Evolutionary conservation across 371 early-diverging fungal genomes (phyloP).

Genomic region (Sporodiniella umbellata): DNA sequence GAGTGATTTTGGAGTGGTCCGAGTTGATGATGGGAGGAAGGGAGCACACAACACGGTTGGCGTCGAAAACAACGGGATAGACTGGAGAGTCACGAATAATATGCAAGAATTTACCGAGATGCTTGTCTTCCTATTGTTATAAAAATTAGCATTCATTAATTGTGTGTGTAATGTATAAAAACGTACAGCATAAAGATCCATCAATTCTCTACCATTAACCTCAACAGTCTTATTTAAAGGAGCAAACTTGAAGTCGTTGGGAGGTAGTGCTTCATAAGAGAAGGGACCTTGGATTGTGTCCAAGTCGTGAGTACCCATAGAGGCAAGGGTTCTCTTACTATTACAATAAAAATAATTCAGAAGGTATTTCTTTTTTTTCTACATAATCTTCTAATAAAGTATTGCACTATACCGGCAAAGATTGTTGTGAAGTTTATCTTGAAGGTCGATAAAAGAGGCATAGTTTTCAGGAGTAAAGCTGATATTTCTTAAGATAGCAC

Average conservation of each 20-base stretch:
- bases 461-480: slow-evolving; percentile 83
- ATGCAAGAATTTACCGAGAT: slow-evolving; percentile 89
- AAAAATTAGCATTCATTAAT: too few species aligned
- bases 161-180: too few species aligned
- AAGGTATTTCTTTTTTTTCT: too few species aligned
- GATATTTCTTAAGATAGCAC: slow-evolving; percentile 93
- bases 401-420: slow-evolving; percentile 79
- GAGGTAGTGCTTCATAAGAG: slow-evolving; percentile 90
- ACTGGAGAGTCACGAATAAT: slow-evolving; percentile 91
- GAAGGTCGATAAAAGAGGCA: slow-evolving; percentile 97
- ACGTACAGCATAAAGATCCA: slow-evolving; percentile 82
- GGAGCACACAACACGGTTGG: slow-evolving; percentile 84
- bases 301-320: slow-evolving; percentile 99
- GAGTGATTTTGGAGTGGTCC: slow-evolving; percentile 96
- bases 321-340: slow-evolving; percentile 94
- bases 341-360: too few species aligned
- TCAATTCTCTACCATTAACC: slow-evolving; percentile 87
- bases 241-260: slow-evolving; percentile 89
- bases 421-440: slow-evolving; percentile 99
- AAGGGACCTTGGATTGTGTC: slow-evolving; percentile 95
- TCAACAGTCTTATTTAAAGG: slow-evolving; percentile 92
- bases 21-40: slow-evolving; percentile 99
- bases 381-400: too few species aligned
- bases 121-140: slow-evolving; percentile 65
- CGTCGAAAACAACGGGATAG: slow-evolving; percentile 93